Percentiles rank a stretch among this genome's conserved stretches.
Evolutionary conservation across 768 basidiomycete species (phyloP).

Genomic region (Xanthoconium stramineum): DNA sequence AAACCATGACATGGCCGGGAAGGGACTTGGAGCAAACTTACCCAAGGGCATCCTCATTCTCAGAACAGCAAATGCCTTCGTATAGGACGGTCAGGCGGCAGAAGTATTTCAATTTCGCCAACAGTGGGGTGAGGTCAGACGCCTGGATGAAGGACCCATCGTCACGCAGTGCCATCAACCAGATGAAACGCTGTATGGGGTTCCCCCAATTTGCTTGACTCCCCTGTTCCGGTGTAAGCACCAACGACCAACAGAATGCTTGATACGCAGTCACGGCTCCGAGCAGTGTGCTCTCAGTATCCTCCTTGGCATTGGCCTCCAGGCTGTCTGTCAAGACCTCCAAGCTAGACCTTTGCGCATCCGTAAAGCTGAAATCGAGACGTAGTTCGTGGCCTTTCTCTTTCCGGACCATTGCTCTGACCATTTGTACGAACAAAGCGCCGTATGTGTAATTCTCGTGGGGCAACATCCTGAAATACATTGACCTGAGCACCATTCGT

Average conservation of each 20-base stretch:
- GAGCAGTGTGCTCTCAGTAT: background rate
- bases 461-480: background rate
- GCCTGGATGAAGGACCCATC: constrained; percentile 3
- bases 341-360: background rate
- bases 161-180: background rate
- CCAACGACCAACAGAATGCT: background rate
- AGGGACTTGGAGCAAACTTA: background rate
- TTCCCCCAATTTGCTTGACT: background rate
- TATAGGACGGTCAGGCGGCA: background rate
- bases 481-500: background rate
- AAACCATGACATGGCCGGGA: background rate
- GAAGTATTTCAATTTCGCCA: constrained; percentile 6
- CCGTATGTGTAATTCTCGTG: background rate
- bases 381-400: background rate
- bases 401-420: background rate
- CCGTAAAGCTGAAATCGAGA: background rate
- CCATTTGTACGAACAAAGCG: background rate
- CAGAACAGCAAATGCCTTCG: background rate
- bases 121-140: background rate
- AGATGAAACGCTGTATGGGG: background rate
- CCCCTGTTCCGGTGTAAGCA: background rate
- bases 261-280: background rate
- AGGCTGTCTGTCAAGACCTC: background rate
- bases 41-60: background rate
- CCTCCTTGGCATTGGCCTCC: background rate